phyloP scores from a whole-genome alignment of 129 eudicot genomes.

The Saposhnikovia divaricata region DNA sequence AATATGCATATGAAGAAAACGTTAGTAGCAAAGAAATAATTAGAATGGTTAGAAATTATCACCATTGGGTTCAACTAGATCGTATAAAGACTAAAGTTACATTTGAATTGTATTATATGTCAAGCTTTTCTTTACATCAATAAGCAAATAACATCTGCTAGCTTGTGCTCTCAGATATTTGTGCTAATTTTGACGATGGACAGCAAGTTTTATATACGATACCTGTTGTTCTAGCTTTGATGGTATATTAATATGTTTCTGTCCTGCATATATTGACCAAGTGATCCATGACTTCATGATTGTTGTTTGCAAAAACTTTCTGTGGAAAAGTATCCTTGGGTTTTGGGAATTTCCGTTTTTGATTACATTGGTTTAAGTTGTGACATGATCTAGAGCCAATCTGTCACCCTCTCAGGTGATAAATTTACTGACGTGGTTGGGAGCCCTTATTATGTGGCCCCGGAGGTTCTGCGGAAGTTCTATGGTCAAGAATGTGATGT shows the following conservation, averaged over 20 bases:
- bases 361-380: neutral
- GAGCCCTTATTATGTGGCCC: slow-evolving; percentile 85
- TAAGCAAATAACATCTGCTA: neutral
- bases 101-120: neutral
- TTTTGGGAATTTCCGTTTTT: neutral
- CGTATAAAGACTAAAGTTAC: neutral
- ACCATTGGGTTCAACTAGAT: neutral
- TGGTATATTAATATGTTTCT: neutral
- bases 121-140: neutral
- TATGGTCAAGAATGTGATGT: slow-evolving; percentile 85
- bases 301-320: neutral
- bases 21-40: neutral
- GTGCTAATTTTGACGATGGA: neutral
- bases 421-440: slow-evolving; percentile 67
- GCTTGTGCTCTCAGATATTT: neutral
- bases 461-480: slow-evolving; percentile 61
- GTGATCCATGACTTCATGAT: neutral
- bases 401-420: slow-evolving; percentile 47
- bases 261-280: neutral
- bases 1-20: neutral
- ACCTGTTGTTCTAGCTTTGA: neutral
- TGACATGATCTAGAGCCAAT: slow-evolving; percentile 13
- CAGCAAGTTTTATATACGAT: neutral
- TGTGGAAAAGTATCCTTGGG: neutral
- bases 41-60: neutral